Evolutionary conservation across 441 rosid species (phyloP), one percentile per base, ranked within the genome.

Genomic region (Populus hybrid): DNA sequence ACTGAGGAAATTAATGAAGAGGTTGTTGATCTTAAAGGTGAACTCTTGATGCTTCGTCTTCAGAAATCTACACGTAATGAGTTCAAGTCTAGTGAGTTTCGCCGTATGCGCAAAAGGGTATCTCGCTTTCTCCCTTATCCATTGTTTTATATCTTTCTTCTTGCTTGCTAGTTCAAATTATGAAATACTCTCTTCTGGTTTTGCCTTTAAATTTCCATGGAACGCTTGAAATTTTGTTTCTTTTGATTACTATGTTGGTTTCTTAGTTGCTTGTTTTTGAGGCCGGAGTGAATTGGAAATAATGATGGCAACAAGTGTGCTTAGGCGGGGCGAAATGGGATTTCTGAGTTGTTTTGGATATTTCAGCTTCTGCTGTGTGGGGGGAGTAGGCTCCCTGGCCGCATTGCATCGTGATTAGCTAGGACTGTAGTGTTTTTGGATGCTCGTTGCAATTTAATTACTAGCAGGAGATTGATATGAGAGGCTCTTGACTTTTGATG

Each of bases 51-150:
- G 92, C 99, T 95, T 69, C 87, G 98, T 68, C 90, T 91, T 56
- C 92, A 89, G 90, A 92, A 83, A 82, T 93, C 98, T 2, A 89
- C 88, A 6, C 90, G 96, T 68, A 89, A 95, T 21, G 98, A 95
- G 92, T 92, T 91, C 89, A 91, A 90, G 81, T 89, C 99, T 67
- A 92, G 98, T 83, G 99, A 95, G 26, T 95, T 93, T 74, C 85
- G 92, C 76, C 89, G 87, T 6, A 92, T 95, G 98, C 93, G 93
- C 89, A 95, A 91, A 84, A 89, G 84, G 86, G 99, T 93, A 84
- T 77, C 70, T 26, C 10, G 78, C 26, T 59, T 21, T 21, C 31
- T 53, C 72, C 72, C 59, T 23, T n/a, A 3, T 77, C 63, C 40
- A 9, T 6, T 77, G 9, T 2, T 64, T 69, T 3, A 64, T 4